These are phyloP conservation scores for Noccaea bulbosa DNA, from an alignment of 345 rosid species.

Conservation along the genomic window DNA sequence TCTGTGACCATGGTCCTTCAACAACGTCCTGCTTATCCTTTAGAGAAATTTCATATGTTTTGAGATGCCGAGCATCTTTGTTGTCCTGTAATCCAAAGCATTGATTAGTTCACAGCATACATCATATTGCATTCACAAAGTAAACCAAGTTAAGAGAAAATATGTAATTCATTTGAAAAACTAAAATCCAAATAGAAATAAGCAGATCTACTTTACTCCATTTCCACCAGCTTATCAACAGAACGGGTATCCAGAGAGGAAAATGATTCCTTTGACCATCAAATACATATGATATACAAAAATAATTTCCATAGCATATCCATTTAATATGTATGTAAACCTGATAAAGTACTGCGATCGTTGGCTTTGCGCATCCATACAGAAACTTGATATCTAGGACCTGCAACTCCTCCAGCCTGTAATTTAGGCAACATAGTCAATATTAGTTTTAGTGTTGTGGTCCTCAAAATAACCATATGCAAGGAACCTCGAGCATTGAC, in stretches of 20 bases:
- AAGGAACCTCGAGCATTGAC: constrained; percentile 2
- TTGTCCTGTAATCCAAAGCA: constrained; percentile 61
- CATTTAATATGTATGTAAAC: constrained; percentile 34
- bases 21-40: constrained; percentile 74
- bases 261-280: background rate
- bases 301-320: background rate
- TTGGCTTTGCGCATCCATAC: constrained; percentile 86
- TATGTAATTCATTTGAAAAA: background rate
- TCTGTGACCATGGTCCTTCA: constrained; percentile 95
- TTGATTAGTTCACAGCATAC: background rate
- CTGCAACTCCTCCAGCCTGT: constrained; percentile 95
- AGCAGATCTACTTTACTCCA: background rate
- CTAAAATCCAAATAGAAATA: background rate
- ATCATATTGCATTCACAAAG: constrained; percentile 17
- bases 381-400: constrained; percentile 96
- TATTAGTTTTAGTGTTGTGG: background rate
- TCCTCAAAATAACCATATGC: constrained; percentile 14
- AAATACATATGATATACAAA: constrained; percentile 9
- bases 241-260: background rate
- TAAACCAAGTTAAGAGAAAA: constrained; percentile 13
- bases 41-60: constrained; percentile 81
- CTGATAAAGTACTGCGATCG: constrained; percentile 94
- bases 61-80: constrained; percentile 93
- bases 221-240: constrained; percentile 17
- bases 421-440: constrained; percentile 30